Evolutionary conservation across 2,329 filamentous ascomycete species (phyloP).

Genomic region (Exophiala bonariae): DNA sequence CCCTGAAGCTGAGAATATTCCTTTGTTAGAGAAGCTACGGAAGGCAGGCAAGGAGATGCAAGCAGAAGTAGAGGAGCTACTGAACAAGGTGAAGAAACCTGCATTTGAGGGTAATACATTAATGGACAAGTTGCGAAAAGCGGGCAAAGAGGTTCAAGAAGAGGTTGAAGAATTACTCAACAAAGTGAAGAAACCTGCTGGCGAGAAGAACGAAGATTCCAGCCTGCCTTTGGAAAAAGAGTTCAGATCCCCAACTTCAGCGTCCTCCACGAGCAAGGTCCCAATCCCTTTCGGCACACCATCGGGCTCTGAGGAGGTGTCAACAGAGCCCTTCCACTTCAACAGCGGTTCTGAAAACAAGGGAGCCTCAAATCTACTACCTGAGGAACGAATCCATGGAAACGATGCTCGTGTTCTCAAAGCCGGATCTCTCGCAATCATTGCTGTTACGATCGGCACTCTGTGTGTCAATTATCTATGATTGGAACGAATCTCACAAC

Average conservation of each 20-base stretch:
- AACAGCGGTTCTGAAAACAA: too few species aligned
- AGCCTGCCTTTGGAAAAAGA: too few species aligned
- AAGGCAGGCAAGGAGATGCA: not conserved
- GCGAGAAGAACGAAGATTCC: not conserved
- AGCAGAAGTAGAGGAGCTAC: not conserved
- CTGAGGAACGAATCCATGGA: not conserved
- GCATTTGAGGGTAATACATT: too few species aligned
- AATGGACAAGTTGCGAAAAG: too few species aligned
- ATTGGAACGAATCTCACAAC: not conserved
- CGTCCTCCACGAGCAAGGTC: not conserved
- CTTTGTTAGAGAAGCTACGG: not conserved
- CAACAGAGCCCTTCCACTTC: conserved; percentile 1
- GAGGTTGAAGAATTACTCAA: not conserved
- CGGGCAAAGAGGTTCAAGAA: not conserved
- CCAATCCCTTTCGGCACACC: too few species aligned
- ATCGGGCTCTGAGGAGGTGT: too few species aligned
- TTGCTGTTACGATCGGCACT: conserved; percentile 8
- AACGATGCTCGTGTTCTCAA: conserved; percentile 5
- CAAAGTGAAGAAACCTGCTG: not conserved
- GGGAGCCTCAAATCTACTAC: not conserved
- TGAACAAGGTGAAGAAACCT: not conserved
- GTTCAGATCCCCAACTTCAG: too few species aligned
- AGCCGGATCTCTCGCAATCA: conserved; percentile 9
- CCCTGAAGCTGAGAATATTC: not conserved
- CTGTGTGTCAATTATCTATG: conserved; percentile 7